Conservation (phyloP, 257 asterid genomes). For the Catharanthus roseus region DNA sequence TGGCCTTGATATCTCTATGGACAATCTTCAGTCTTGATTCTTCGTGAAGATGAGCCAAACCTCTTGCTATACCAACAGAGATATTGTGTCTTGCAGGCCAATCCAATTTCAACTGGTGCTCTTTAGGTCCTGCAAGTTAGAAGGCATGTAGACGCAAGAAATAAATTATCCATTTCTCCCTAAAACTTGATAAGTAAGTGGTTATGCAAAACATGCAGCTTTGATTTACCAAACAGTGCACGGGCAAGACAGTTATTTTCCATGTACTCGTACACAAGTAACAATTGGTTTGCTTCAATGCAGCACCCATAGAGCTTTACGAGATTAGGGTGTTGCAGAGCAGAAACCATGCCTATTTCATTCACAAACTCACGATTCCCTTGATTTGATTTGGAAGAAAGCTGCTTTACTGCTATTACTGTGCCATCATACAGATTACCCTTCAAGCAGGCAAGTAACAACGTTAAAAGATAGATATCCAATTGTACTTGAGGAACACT, state of each 20-base stretch:
- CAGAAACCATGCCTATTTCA: constrained; percentile 5
- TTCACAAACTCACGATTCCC: constrained; percentile 7
- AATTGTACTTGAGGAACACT: not conserved
- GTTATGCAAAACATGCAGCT: not conserved
- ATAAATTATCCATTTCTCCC: too few relatives aligned
- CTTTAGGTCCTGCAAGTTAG: constrained; percentile 33
- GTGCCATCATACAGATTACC: not conserved
- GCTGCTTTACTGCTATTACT: not conserved
- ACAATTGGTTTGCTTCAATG: not conserved
- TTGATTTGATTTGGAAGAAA: constrained; percentile 2
- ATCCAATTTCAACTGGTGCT: constrained; percentile 47
- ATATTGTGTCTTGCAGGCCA: constrained; percentile 52
- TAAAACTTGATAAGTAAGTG: not conserved
- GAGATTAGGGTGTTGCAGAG: constrained; percentile 4
- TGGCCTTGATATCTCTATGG: too few relatives aligned
- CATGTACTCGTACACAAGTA: not conserved
- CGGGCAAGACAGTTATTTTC: constrained; percentile 9
- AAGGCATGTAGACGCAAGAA: too few relatives aligned
- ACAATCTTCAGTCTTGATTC: constrained; percentile 30
- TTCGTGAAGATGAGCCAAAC: constrained; percentile 66
- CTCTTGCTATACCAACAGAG: constrained; percentile 55
- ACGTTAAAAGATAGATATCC: not conserved
- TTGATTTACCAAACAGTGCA: constrained; percentile 3
- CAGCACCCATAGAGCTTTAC: constrained; percentile 6
- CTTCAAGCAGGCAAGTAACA: not conserved